Conservation (phyloP, 2,329 filamentous ascomycete species). For the Botrytis deweyae region DNA sequence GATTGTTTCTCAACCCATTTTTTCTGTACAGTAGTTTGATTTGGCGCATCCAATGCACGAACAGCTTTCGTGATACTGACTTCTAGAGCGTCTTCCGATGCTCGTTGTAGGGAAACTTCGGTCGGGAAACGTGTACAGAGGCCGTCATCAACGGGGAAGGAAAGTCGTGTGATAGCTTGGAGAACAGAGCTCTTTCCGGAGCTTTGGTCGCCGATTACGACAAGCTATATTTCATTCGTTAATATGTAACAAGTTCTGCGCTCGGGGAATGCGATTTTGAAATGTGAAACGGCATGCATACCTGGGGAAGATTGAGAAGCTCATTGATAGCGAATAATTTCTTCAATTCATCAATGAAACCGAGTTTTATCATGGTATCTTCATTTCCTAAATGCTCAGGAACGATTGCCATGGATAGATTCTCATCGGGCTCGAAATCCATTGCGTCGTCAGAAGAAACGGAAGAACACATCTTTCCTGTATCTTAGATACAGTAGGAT, state of each 20-base stretch:
- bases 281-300: neutral
- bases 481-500: neutral
- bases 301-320: conserved; percentile 29
- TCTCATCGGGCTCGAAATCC: neutral
- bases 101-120: conserved; percentile 10
- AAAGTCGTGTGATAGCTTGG: conserved; percentile 40
- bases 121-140: conserved; percentile 9
- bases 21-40: neutral
- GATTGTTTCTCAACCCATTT: neutral
- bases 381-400: neutral
- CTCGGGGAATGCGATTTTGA: rapidly evolving
- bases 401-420: neutral
- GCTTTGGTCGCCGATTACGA: conserved; percentile 45
- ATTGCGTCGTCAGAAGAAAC: neutral
- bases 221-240: conserved; percentile 30
- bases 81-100: neutral
- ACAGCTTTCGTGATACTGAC: neutral
- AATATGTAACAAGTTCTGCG: rapidly evolving
- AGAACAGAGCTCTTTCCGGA: conserved; percentile 42
- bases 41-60: neutral
- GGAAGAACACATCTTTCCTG: neutral
- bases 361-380: conserved; percentile 19
- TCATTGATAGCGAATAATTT: conserved; percentile 22
- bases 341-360: conserved; percentile 28
- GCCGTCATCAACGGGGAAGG: conserved; percentile 41